Conservation (phyloP, 352 stramenopile species). For the Globisporangium radiosum region DNA sequence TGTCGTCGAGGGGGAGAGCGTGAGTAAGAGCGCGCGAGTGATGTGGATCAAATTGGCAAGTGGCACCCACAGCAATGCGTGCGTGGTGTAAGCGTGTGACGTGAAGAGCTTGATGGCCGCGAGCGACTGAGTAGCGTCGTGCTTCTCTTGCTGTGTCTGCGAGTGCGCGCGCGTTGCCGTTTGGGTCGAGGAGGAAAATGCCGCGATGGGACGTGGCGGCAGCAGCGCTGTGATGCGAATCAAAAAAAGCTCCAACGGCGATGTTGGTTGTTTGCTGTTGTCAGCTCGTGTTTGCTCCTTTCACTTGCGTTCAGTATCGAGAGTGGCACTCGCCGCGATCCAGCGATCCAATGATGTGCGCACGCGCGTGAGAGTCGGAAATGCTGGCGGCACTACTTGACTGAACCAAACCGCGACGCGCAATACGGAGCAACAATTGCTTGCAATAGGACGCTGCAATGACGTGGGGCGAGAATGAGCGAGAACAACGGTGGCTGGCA, state of each 20-base stretch:
- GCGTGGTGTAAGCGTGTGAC: not conserved
- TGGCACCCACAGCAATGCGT: not conserved
- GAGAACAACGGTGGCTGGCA: not conserved
- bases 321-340: not conserved
- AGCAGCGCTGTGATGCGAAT: not conserved
- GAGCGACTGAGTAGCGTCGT: too few species aligned
- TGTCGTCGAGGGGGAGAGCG: too few species aligned
- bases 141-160: not conserved
- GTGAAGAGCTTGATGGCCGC: not conserved
- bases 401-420: not conserved
- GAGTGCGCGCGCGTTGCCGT: not conserved
- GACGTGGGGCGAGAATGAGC: not conserved
- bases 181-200: not conserved
- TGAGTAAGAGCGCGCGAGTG: not conserved
- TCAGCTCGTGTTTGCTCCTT: not conserved
- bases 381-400: not conserved
- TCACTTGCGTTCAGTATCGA: conserved; percentile 1
- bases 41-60: not conserved
- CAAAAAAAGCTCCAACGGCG: not conserved
- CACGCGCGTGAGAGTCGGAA: not conserved
- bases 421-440: not conserved
- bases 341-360: not conserved
- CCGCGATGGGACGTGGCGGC: conserved; percentile 1
- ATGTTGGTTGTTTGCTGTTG: not conserved
- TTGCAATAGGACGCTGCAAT: not conserved